A percentile compares a stretch with the other conserved stretches of the same genome.
phyloP scores from a whole-genome alignment of 1,139 yeast species.

The Pichia sp. region DNA sequence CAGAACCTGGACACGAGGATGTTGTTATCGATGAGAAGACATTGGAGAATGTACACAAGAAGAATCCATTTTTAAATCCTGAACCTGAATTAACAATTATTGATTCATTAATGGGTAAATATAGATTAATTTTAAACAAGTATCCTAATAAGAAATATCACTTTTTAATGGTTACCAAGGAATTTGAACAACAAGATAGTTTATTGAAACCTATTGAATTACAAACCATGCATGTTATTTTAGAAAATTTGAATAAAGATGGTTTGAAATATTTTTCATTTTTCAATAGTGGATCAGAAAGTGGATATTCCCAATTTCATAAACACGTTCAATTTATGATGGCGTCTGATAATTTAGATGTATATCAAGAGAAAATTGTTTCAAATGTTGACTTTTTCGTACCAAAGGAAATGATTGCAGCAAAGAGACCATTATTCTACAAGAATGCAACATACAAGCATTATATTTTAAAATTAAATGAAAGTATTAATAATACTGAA shows the following conservation, averaged over 20 bases:
- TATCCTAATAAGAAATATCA: constrained; percentile 80
- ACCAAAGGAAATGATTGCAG: constrained; percentile 37
- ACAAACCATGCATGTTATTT: constrained; percentile 46
- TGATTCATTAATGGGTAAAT: constrained; percentile 47
- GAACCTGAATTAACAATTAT: constrained; percentile 68
- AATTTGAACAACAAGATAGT: constrained; percentile 62
- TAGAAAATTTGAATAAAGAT: constrained; percentile 33
- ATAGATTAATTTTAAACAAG: constrained; percentile 70
- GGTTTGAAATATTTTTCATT: constrained; percentile 59
- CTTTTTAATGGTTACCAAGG: constrained; percentile 67
- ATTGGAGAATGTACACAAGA: constrained; percentile 29
- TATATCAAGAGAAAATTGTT: constrained; percentile 56
- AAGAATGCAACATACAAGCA: constrained; percentile 72
- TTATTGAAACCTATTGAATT: constrained; percentile 69
- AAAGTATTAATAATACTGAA: constrained; percentile 24
- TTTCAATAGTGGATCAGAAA: constrained; percentile 78
- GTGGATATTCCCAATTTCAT: constrained; percentile 93
- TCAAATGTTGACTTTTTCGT: constrained; percentile 42
- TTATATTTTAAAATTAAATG: constrained; percentile 62
- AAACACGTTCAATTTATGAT: constrained; percentile 84
- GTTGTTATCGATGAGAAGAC: constrained; percentile 30
- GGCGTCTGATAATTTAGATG: constrained; percentile 51
- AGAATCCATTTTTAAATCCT: constrained; percentile 74
- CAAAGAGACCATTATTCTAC: constrained; percentile 55
- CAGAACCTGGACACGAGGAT: constrained; percentile 23